Evolutionary conservation across 768 basidiomycete species (phyloP), one percentile per base, ranked within the genome.

Genomic region (Macrolepiota fuliginosa): DNA sequence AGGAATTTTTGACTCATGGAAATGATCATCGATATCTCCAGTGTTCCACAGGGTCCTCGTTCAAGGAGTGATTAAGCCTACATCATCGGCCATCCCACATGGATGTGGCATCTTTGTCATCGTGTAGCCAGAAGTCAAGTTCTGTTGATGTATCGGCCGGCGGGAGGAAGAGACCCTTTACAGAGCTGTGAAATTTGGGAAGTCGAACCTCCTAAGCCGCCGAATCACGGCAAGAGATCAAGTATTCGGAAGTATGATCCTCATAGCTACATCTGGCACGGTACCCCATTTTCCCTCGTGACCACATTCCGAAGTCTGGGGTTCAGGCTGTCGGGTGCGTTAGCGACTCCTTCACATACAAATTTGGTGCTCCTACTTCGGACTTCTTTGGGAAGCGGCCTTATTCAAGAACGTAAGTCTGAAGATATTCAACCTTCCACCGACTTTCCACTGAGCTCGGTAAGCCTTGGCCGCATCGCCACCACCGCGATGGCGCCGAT

Each of bases 11-110:
- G 24, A 36, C 32, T 22, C 56, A 22, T 49, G 25, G 37, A 37
- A 49, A 37, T 58, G 57, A 58, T 58, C 57, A 58, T 51, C 47
- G 57, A 51, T 58, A 51, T 32, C 56, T 40, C 36, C 35, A 58
- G 19, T 17, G 46, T 46, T 57, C 56, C 56, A 36, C 37, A 39
- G 36, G 53, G 47, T 49, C 47, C 17, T 39, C 37, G 29, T 54
- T 25, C 22, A 45, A 36, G 36, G 4, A 22, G 36, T 50, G 29
- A 50, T 39, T 47, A 35, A 47, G 37, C 49, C 47, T 50, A 37
- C 37, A 25, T 39, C 35, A 58, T 4, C 36, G 49, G 11, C 24
- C 22, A 35, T 19, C 24, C 57, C 57, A 29, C 47, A 49, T 58
- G 57, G 47, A 51, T 37, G 22, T 22, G 36, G 45, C 46, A 47